A percentile compares a stretch with the other conserved stretches of the same genome.
These are phyloP conservation scores for Fusarium redolens DNA, from an alignment of 2,329 filamentous ascomycete genomes.

Conservation along the genomic window DNA sequence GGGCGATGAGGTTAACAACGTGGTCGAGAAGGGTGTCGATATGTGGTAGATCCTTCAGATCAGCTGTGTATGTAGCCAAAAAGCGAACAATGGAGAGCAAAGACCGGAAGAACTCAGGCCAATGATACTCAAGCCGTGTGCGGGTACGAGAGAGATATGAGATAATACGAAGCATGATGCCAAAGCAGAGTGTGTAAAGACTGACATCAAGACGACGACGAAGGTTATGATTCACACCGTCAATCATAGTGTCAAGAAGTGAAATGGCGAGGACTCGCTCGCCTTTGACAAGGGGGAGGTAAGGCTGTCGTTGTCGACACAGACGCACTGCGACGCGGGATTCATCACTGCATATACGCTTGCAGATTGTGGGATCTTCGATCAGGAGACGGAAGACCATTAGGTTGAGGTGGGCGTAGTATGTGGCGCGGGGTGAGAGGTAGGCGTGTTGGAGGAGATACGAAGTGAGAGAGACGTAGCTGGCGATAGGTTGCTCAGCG, in stretches of 20 bases:
- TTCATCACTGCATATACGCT: constrained; percentile 84
- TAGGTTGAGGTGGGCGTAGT: constrained; percentile 87
- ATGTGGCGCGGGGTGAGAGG: constrained; percentile 78
- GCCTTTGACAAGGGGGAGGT: constrained; percentile 77
- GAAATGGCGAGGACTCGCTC: constrained; percentile 80
- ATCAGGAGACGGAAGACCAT: constrained; percentile 87
- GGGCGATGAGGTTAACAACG: constrained; percentile 83
- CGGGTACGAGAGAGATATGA: constrained; percentile 86
- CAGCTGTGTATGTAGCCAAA: constrained; percentile 84
- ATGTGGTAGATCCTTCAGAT: constrained; percentile 75
- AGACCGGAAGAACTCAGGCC: constrained; percentile 93
- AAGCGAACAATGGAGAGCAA: constrained; percentile 90
- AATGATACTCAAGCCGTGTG: constrained; percentile 88
- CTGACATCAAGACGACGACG: constrained; percentile 85
- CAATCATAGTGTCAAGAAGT: constrained; percentile 87
- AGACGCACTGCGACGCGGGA: constrained; percentile 79
- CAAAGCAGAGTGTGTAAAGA: constrained; percentile 84
- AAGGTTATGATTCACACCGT: constrained; percentile 94
- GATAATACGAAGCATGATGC: constrained; percentile 83
- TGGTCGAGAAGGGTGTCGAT: constrained; percentile 80
- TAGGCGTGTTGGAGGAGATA: constrained; percentile 96
- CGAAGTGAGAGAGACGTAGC: constrained; percentile 87
- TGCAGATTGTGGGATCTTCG: constrained; percentile 85
- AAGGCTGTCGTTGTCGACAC: constrained; percentile 89
- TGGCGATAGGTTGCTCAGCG: constrained; percentile 79